Base-by-base conservation (phyloP, 2,329 filamentous ascomycete species). In the Microthyrium microscopicum region DNA sequence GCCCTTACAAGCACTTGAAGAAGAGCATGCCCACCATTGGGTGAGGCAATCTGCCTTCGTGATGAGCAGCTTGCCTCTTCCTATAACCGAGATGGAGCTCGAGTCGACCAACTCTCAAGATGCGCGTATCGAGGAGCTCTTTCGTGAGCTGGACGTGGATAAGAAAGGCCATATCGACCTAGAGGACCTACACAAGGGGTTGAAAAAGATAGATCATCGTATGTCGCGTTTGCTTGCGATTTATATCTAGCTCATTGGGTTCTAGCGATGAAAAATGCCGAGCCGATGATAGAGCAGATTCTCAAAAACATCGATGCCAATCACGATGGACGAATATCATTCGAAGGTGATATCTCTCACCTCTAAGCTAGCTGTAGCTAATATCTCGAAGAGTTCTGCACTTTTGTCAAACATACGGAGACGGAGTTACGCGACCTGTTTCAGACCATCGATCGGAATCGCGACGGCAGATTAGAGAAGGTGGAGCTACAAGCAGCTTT, bases 151-250 rank as follows among this genome's bases (percentile, higher is more conserved):
- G 44, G 84, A 92, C 55, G 76, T 77, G 43, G 70, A 73, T 42
- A 66, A 68, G 38, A 74, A 77, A 46, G 82, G 82, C 38, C 75
- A 82, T 53, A 66, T 98, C 46, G 85, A 95, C 57, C 63, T 91
- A 42, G 74, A 77, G 53, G 84, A 74, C 20, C 61, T 98, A 45
- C 78, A 85, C 58, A 81, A 74, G 58, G 89, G 87, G 4, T 60
- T 98, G 50, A 73, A 66, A 53, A 80, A 75, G 56, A 83, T 95
- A 48, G 85, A 95, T 54, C 89, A 98, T 54, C 89, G 84, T 92
- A 59, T 59, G 75, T 53, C 26, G 26, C 28, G 25, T 26, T 39
- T 25, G 31, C 38, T 31, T 34, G 19, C 24, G 20, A 36, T 26
- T 27, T 20, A 19, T 19, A 29, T 28, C 31, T 18, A 26, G 36